These are phyloP conservation scores for Turnera subulata DNA, from an alignment of 345 rosid species.

Conservation along the genomic window DNA sequence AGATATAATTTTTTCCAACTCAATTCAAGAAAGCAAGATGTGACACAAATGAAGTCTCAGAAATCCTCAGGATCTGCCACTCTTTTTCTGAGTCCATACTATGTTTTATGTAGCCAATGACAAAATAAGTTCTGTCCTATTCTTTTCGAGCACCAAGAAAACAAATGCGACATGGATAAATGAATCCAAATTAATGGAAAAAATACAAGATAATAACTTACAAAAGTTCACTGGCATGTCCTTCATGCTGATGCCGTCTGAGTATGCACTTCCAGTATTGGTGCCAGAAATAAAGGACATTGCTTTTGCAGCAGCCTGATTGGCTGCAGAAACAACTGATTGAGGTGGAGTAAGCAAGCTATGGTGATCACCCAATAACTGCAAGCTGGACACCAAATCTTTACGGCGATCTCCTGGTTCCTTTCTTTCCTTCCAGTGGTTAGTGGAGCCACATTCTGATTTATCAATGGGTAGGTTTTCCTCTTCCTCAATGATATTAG, in stretches of 20 bases:
- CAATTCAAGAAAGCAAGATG: too few species aligned
- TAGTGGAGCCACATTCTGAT: conserved; percentile 35
- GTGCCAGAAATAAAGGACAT: conserved; percentile 62
- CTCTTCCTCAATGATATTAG: conserved; percentile 85
- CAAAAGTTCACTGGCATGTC: conserved; percentile 72
- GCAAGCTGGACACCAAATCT: conserved; percentile 77
- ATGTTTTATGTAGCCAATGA: too few species aligned
- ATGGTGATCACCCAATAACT: conserved; percentile 73
- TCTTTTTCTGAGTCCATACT: too few species aligned
- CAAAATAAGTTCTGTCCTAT: too few species aligned
- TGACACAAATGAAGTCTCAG: too few species aligned
- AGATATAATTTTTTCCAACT: too few species aligned
- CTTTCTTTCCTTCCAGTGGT: conserved; percentile 57
- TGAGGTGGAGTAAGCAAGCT: conserved; percentile 74
- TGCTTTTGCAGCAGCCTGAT: conserved; percentile 95
- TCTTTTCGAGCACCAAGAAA: too few species aligned
- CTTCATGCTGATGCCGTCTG: conserved; percentile 63
- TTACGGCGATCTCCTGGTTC: conserved; percentile 48
- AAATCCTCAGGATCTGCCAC: too few species aligned
- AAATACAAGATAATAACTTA: conserved; percentile 58
- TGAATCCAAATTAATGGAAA: too few species aligned
- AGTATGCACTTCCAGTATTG: conserved; percentile 51
- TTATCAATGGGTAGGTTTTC: conserved; percentile 63
- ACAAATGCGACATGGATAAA: too few species aligned
- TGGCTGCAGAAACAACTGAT: conserved; percentile 59